These are phyloP conservation scores for Penstemon davidsonii DNA, from an alignment of 257 asterid genomes.

Conservation along the genomic window DNA sequence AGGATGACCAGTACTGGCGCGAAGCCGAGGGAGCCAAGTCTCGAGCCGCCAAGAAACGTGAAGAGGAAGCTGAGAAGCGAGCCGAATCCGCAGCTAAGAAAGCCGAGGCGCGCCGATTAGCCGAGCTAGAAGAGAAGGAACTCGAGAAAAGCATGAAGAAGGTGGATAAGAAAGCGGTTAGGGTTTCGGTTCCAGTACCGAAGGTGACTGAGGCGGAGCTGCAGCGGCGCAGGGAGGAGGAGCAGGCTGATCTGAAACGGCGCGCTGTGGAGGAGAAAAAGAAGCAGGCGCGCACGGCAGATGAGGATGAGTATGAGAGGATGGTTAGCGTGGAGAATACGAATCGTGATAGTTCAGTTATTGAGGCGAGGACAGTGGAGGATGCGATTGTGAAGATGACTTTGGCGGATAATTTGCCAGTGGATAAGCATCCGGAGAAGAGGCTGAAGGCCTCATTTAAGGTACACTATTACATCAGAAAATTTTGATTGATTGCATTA, in stretches of 20 bases:
- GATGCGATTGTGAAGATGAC: constrained; percentile 81
- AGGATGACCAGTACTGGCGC: constrained; percentile 93
- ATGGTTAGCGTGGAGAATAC: constrained; percentile 63
- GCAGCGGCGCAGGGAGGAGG: constrained; percentile 70
- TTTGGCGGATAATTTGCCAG: constrained; percentile 55
- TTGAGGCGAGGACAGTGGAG: constrained; percentile 84
- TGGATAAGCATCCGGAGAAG: constrained; percentile 93
- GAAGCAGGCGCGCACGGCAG: constrained; percentile 67
- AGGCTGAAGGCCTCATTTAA: constrained; percentile 91
- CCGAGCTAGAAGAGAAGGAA: constrained; percentile 85
- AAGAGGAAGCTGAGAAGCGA: constrained; percentile 82
- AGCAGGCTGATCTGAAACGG: constrained; percentile 58
- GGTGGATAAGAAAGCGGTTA: constrained; percentile 78
- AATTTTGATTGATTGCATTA: background rate
- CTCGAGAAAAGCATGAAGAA: constrained; percentile 66
- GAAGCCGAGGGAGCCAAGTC: constrained; percentile 94
- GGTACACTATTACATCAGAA: constrained; percentile 38
- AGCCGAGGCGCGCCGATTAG: constrained; percentile 82
- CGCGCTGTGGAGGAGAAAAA: constrained; percentile 73
- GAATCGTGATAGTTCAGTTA: constrained; percentile 72
- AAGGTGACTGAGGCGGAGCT: constrained; percentile 93
- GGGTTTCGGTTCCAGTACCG: constrained; percentile 72
- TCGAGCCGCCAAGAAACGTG: constrained; percentile 86
- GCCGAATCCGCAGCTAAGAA: constrained; percentile 80
- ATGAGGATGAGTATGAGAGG: constrained; percentile 84